phyloP scores from a whole-genome alignment of 2,329 filamentous ascomycete genomes.

The Trichoderma koningii region DNA sequence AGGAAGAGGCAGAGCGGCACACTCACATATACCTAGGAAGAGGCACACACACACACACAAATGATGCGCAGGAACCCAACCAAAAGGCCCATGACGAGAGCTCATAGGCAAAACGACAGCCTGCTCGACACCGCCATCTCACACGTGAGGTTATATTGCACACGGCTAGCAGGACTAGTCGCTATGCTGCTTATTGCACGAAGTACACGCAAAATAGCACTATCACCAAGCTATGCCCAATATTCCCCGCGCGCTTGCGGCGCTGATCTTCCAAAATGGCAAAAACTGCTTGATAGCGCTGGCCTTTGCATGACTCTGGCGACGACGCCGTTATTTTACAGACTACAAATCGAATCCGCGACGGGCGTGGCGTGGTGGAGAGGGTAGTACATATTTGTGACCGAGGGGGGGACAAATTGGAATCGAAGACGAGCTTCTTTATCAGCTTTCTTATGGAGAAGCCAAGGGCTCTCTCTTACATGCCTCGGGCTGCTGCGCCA shows the following conservation, averaged over 20 bases:
- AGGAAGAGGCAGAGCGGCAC: not conserved
- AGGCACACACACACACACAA: not conserved
- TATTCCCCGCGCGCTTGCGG: conserved; percentile 19
- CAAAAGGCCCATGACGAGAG: not conserved
- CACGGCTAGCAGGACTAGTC: too few relatives aligned
- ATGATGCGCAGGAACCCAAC: not conserved
- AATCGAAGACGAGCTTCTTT: not conserved
- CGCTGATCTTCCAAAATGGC: conserved; percentile 17
- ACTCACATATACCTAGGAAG: not conserved
- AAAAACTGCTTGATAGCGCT: conserved; percentile 1
- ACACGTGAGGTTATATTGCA: not conserved
- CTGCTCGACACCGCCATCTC: conserved; percentile 9
- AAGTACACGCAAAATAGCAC: not conserved
- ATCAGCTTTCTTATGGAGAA: not conserved
- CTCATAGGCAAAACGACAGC: not conserved
- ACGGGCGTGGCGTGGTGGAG: conserved; percentile 12
- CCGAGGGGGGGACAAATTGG: not conserved
- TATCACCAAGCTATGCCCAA: conserved; percentile 10
- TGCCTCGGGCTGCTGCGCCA: not conserved
- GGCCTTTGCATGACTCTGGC: conserved; percentile 4
- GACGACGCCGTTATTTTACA: too few relatives aligned
- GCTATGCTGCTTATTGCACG: not conserved
- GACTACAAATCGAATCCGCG: not conserved
- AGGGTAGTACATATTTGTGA: not conserved
- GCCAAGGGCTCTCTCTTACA: too few relatives aligned